Evolutionary conservation across 768 basidiomycete genomes (phyloP).

Genomic region (Neoboletus magnificus): DNA sequence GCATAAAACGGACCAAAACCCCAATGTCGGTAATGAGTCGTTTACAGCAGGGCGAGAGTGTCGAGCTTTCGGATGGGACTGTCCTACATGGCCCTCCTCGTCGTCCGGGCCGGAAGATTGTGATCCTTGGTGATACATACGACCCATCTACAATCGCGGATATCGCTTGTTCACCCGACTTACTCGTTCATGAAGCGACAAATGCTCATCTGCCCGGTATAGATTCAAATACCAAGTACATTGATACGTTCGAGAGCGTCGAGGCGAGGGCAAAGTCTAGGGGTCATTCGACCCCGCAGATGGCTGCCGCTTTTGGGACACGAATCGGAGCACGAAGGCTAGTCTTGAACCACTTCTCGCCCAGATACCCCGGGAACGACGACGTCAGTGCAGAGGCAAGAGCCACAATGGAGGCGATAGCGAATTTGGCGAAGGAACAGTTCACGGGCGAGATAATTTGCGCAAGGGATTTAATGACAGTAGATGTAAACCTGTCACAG

Average conservation of each 20-base stretch:
- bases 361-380: slow-evolving; percentile 71
- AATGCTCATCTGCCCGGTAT: slow-evolving; percentile 76
- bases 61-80: slow-evolving; percentile 70
- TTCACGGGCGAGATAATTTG: slow-evolving; percentile 61
- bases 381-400: slow-evolving; percentile 46
- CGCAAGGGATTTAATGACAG: slow-evolving; percentile 71
- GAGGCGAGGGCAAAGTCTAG: slow-evolving; percentile 64
- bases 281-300: slow-evolving; percentile 90
- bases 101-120: slow-evolving; percentile 70
- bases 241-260: slow-evolving; percentile 60
- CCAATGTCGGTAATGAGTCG: slow-evolving; percentile 64
- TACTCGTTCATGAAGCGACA: slow-evolving; percentile 87
- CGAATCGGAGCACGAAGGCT: slow-evolving; percentile 57
- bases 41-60: slow-evolving; percentile 60
- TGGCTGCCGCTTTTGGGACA: slow-evolving; percentile 81
- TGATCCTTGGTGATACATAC: slow-evolving; percentile 81
- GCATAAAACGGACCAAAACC: slow-evolving; percentile 66
- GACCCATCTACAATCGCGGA: slow-evolving; percentile 66
- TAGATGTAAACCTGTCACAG: slow-evolving; percentile 48
- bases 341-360: slow-evolving; percentile 82
- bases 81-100: slow-evolving; percentile 63
- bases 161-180: slow-evolving; percentile 61
- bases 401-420: slow-evolving; percentile 62
- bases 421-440: slow-evolving; percentile 48
- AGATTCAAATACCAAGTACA: slow-evolving; percentile 54